Conservation (phyloP, 2,329 filamentous ascomycete genomes). For the Epichloe aotearoae region DNA sequence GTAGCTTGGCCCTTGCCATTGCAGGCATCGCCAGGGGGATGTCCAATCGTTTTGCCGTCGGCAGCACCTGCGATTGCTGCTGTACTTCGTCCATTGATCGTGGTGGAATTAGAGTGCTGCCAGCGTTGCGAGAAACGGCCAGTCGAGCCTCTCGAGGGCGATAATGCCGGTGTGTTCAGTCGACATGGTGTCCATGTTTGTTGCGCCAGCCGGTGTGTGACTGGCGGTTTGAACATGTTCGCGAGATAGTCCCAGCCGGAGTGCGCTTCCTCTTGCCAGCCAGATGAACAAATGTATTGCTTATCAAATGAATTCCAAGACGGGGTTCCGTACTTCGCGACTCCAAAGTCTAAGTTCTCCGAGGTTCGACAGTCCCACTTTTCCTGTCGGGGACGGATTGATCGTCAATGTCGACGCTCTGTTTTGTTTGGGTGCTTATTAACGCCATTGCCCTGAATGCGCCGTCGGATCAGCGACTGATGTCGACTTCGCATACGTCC, state of each 20-base stretch:
- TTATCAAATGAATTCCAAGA: too few species aligned
- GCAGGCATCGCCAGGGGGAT: too few species aligned
- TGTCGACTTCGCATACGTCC: too few species aligned
- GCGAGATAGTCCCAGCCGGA: neutral
- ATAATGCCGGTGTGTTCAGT: neutral
- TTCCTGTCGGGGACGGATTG: neutral
- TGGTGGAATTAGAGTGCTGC: neutral
- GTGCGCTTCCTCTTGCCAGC: neutral
- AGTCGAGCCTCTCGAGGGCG: neutral
- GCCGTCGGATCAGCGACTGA: too few species aligned
- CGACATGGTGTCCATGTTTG: neutral
- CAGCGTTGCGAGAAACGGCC: neutral
- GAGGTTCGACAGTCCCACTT: constrained; percentile 2
- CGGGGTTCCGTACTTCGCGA: too few species aligned
- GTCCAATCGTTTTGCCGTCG: too few species aligned
- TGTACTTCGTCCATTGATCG: too few species aligned
- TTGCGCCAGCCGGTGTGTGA: constrained; percentile 1
- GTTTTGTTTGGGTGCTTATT: too few species aligned
- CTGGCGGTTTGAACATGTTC: neutral
- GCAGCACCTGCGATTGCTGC: too few species aligned
- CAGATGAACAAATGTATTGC: neutral
- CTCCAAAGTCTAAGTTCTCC: neutral
- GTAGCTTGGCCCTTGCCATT: too few species aligned
- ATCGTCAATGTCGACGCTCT: neutral
- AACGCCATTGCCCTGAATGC: too few species aligned